These are phyloP conservation scores for Sisymbrium altissimum DNA, from an alignment of 345 rosid species.

Conservation along the genomic window DNA sequence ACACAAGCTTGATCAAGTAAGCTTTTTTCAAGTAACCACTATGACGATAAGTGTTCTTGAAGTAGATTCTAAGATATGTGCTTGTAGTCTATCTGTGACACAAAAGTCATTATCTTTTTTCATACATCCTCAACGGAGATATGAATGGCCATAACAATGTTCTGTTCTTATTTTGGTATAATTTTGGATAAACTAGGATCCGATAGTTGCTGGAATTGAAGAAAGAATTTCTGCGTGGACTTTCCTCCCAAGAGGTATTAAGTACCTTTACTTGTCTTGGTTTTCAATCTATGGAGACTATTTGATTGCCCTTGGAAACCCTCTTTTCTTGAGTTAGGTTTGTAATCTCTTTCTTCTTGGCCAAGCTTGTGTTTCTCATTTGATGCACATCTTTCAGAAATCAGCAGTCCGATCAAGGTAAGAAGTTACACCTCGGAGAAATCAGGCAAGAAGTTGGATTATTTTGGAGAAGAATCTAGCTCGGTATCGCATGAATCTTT, in stretches of 20 bases:
- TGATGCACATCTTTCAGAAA: constrained; percentile 41
- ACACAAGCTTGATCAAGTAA: background rate
- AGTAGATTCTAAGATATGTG: background rate
- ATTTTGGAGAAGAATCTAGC: constrained; percentile 46
- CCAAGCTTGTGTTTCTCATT: background rate
- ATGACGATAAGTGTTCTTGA: background rate
- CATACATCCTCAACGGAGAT: background rate
- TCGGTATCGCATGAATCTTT: constrained; percentile 35
- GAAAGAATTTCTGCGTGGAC: constrained; percentile 87
- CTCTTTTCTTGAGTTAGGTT: background rate
- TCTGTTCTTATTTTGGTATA: background rate
- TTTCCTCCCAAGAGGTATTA: constrained; percentile 72
- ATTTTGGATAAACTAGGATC: constrained; percentile 45
- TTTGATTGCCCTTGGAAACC: background rate
- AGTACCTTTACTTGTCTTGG: background rate
- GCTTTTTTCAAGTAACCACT: background rate
- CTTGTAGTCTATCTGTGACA: background rate
- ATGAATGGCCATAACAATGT: background rate
- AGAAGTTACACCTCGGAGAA: constrained; percentile 51
- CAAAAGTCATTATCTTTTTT: background rate
- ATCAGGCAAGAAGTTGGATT: constrained; percentile 42
- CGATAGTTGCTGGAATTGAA: constrained; percentile 55
- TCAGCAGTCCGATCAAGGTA: constrained; percentile 49
- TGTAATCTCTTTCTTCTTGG: background rate
- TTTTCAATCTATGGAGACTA: background rate